Percentiles rank a stretch among this genome's conserved stretches.
Conservation (phyloP, 2,329 filamentous ascomycete genomes). For the Aspergillus pseudoviridinutans region DNA sequence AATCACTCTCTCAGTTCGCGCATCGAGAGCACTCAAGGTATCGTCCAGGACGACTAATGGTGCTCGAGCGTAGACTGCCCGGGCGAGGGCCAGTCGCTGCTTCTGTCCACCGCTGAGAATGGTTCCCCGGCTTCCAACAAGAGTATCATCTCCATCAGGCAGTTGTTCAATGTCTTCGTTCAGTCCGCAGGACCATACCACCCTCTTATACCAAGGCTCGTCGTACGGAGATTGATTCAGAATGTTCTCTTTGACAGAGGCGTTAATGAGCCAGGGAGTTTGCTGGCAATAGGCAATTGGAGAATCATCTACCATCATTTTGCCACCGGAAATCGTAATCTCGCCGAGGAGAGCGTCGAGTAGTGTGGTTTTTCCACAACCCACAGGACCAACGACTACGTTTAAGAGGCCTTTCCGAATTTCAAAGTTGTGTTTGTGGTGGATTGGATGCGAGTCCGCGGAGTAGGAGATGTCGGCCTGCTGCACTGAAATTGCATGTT, state of each 20-base stretch:
- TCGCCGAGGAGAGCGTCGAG: conserved; percentile 83
- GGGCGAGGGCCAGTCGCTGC: conserved; percentile 10
- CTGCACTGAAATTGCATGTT: too few relatives aligned
- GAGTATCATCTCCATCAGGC: conserved; percentile 15
- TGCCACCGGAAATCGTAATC: conserved; percentile 66
- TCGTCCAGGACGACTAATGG: conserved; percentile 16
- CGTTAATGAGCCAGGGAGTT: conserved; percentile 78
- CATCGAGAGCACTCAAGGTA: conserved; percentile 30
- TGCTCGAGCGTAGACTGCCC: conserved; percentile 14
- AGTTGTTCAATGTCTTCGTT: conserved; percentile 22
- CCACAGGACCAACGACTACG: conserved; percentile 42
- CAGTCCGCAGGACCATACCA: conserved; percentile 17
- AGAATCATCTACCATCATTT: not conserved
- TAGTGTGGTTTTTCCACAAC: conserved; percentile 48
- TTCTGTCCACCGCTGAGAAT: conserved; percentile 3
- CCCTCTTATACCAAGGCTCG: not conserved
- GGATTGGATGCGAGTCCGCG: too few relatives aligned
- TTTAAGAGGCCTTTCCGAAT: too few relatives aligned
- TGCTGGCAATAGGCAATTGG: conserved; percentile 45
- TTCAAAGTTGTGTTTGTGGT: too few relatives aligned
- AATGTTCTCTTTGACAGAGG: conserved; percentile 72
- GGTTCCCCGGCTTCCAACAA: not conserved
- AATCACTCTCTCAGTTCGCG: conserved; percentile 1
- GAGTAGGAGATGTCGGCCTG: too few relatives aligned
- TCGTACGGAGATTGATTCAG: conserved; percentile 18